Evolutionary conservation across 768 basidiomycete species (phyloP), one percentile per base, ranked within the genome.

Genomic region (Pseudohyphozyma bogoriensis): DNA sequence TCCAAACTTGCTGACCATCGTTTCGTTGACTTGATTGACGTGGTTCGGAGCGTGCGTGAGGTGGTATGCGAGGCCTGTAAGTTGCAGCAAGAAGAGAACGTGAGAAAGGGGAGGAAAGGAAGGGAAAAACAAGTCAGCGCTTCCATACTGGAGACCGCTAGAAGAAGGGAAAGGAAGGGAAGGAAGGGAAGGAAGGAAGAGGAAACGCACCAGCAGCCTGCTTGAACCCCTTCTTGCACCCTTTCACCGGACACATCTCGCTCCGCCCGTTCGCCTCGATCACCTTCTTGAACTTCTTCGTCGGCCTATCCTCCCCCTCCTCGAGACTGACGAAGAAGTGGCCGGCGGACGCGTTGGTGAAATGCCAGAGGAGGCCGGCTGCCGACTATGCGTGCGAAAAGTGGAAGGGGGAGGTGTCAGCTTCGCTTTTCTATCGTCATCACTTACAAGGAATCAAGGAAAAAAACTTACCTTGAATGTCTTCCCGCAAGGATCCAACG

Each of bases 401-500:
- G 22, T 15, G 18, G 5, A 28, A 28, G 46, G 20, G 18, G 24
- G 51, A 36, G 35, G n/a, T n/a, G n/a, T n/a, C n/a, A n/a, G n/a
- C n/a, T n/a, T n/a, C n/a, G n/a, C n/a, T n/a, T n/a, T n/a, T n/a
- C n/a, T n/a, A 29, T 16, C 15, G 47, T 49, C 47, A 49, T 26
- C 15, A 49, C 28, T 12, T 6, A 22, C 11, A 6, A 3, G 7
- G 22, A 18, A 24, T 20, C 5, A 7, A 15, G 24, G 33, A 36
- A 35, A 18, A 35, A 16, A 29, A 53, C 64, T 29, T 51, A 65
- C 62, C 54, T 55, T 66, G 59, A 67, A 67, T 7, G 60, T 67
- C 60, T 67, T 67, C 35, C 59, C 66, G 37, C 66, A 67, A 26
- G 66, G 66, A n/a, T 63, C 62, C 22, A 67, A 29, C 52, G 66